Conservation (phyloP, 2,329 filamentous ascomycete genomes). For the Epichloe gansuensis region DNA sequence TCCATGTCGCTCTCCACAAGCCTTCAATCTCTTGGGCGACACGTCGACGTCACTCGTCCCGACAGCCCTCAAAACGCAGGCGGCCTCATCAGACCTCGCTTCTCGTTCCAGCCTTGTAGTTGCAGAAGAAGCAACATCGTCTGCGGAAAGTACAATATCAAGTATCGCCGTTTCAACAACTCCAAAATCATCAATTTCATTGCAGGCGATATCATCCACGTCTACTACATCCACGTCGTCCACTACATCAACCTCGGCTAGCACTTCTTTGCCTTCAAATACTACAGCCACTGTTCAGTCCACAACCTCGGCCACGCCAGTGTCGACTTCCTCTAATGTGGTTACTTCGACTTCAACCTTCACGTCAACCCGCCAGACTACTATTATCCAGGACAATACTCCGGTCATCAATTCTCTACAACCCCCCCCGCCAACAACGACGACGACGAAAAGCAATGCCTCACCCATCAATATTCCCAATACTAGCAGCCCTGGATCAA, state of each 20-base stretch:
- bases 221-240: not conserved
- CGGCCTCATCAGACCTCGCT: not conserved
- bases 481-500: not conserved
- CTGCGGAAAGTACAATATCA: not conserved
- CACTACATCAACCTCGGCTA: not conserved
- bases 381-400: not conserved
- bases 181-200: not conserved
- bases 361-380: not conserved
- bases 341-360: not conserved
- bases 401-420: not conserved
- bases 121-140: not conserved
- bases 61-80: not conserved
- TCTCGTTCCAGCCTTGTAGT: not conserved
- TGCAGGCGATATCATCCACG: not conserved
- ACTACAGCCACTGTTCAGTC: not conserved
- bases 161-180: not conserved
- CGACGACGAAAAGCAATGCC: not conserved
- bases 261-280: not conserved
- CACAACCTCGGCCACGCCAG: not conserved
- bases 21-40: not conserved
- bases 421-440: not conserved
- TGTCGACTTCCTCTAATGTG: not conserved
- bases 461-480: not conserved
- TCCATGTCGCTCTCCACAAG: not conserved
- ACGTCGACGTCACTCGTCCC: not conserved